Base-by-base conservation (phyloP, 768 basidiomycete species). In the Hydnomerulius pinastri region DNA sequence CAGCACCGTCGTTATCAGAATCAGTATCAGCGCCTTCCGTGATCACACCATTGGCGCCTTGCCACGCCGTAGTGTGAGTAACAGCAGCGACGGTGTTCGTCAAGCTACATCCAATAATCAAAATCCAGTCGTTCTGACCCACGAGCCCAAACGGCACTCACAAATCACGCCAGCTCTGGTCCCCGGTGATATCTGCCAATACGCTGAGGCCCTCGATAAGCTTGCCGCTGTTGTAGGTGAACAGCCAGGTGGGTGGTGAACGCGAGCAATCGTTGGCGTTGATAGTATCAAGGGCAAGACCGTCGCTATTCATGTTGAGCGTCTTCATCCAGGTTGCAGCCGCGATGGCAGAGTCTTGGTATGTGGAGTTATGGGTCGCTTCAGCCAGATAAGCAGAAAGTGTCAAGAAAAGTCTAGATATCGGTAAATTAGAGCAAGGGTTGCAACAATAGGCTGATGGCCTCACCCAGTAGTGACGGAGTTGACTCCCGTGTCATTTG, bases 191-290 rank as follows among this genome's bases (percentile, higher is more conserved):
- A 43, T 67, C 68, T 0, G 65, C 63, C 25, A 81, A 60, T 6
- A 81, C 71, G 40, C 71, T 74, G 43, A 80, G 62, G 2, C 79
- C 80, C 56, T 82, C 80, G 23, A 81, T 70, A 43, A 70, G 76
- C 50, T 82, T 82, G 25, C 81, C 79, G 24, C 68, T 74, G 50
- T 81, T 82, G 54, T 81, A 81, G 0, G 80, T 80, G 62, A 80
- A 81, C 6, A 79, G 40, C 73, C 76, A 79, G 4, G 51, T 68
- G 4, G 73, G 56, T 2, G 77, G 71, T 1, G 78, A 76, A 25
- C 75, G 66, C 2, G 73, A 68, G 62, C 79, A 82, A 46, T 81
- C 73, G 23, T 70, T 63, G 9, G 65, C 79, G 49, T 73, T 64
- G 42, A 80, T 71, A 12, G 74, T 73, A 60, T 82, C 80, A 8